A percentile compares a stretch with the other conserved stretches of the same genome.
Conservation (phyloP, 768 basidiomycete species). For the Fistulinella prunicolor region DNA sequence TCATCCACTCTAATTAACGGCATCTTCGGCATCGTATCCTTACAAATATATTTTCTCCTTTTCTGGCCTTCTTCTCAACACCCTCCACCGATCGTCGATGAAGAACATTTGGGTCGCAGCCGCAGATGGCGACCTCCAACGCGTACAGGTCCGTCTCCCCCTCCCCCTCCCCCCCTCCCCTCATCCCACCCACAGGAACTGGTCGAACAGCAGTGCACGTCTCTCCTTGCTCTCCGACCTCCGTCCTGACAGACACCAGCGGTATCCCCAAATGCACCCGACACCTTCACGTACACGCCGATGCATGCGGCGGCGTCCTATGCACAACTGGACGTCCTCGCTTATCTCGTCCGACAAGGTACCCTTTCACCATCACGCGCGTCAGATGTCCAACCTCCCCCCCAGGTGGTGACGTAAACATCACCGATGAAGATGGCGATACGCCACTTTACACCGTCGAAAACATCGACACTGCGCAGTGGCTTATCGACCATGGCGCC, state of each 20-base stretch:
- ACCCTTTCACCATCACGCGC: not conserved
- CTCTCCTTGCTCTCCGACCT: conserved; percentile 18
- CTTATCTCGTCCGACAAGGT: conserved; percentile 78
- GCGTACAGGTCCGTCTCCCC: conserved; percentile 57
- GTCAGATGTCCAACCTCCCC: not conserved
- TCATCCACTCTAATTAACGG: conserved; percentile 10
- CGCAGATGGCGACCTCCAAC: conserved; percentile 80
- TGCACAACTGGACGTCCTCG: conserved; percentile 69
- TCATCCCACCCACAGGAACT: conserved; percentile 43
- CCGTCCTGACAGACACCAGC: conserved; percentile 40
- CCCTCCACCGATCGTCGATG: not conserved
- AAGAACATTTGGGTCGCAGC: conserved; percentile 93
- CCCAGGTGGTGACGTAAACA: conserved; percentile 82
- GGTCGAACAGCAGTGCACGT: conserved; percentile 57
- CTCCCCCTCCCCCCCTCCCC: not conserved
- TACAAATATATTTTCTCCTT: conserved; percentile 26
- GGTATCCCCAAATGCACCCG: conserved; percentile 68
- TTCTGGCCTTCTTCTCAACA: conserved; percentile 15
- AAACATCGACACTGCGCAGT: conserved; percentile 70
- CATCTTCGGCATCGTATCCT: conserved; percentile 9
- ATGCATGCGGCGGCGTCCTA: conserved; percentile 97
- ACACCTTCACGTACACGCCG: conserved; percentile 75
- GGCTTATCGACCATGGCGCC: conserved; percentile 79
- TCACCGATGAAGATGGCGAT: conserved; percentile 84
- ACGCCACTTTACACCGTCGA: conserved; percentile 92